Conservation (phyloP, 345 rosid species). For the Eucalyptus regnans region DNA sequence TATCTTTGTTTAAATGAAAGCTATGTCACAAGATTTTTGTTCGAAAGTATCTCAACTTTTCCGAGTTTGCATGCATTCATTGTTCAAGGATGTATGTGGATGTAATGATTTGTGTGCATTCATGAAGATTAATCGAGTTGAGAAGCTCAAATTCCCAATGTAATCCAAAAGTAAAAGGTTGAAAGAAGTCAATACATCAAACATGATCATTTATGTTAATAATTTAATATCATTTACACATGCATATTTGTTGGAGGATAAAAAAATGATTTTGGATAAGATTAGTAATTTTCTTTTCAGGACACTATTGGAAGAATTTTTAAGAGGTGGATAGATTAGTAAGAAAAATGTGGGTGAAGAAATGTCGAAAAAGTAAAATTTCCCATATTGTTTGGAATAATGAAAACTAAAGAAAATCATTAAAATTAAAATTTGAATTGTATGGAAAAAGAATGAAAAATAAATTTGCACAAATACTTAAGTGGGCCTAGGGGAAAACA, state of each 20-base stretch:
- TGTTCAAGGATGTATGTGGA: neutral
- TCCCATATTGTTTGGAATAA: neutral
- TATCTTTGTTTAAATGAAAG: neutral
- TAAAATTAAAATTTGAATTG: neutral
- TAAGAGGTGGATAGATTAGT: neutral
- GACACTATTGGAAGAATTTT: neutral
- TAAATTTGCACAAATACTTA: neutral
- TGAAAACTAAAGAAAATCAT: neutral
- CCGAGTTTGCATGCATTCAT: neutral
- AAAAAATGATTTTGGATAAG: neutral
- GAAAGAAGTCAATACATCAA: neutral
- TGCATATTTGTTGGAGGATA: neutral
- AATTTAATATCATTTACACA: neutral
- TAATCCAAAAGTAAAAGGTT: neutral
- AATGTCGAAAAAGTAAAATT: neutral
- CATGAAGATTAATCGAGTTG: neutral
- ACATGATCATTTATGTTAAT: neutral
- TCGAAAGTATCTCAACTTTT: neutral
- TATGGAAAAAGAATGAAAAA: neutral
- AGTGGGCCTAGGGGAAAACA: neutral
- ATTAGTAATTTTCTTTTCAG: neutral
- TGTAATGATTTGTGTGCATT: neutral
- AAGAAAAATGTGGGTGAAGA: neutral
- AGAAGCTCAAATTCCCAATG: neutral
- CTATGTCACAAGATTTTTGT: neutral